Percentiles rank a stretch among this genome's conserved stretches.
Evolutionary conservation across 345 rosid genomes (phyloP).

Genomic region (Camelina hispida): DNA sequence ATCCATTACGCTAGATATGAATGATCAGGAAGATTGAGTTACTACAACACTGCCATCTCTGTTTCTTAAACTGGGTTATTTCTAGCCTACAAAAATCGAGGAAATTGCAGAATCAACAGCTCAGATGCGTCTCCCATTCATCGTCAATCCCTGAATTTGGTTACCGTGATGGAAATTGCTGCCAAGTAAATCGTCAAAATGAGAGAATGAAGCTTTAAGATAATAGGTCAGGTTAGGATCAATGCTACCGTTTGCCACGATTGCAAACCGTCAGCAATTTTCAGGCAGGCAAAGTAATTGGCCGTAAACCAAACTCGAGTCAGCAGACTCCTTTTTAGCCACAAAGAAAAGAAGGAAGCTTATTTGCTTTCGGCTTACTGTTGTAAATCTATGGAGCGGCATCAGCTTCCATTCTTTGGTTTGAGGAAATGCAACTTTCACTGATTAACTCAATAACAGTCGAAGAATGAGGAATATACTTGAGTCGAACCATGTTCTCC

Average conservation of each 20-base stretch:
- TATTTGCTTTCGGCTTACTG: constrained; percentile 7
- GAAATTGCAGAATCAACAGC: constrained; percentile 8
- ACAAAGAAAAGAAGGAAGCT: not conserved
- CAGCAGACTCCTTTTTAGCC: constrained; percentile 7
- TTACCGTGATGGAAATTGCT: not conserved
- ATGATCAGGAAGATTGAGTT: not conserved
- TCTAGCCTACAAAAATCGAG: not conserved
- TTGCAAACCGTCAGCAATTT: constrained; percentile 9
- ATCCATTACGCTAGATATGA: constrained; percentile 10
- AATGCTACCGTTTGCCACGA: constrained; percentile 5
- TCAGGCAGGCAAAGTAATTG: not conserved
- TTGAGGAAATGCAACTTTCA: constrained; percentile 34
- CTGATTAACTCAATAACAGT: constrained; percentile 37
- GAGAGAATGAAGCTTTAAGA: not conserved
- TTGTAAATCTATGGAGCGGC: constrained; percentile 33
- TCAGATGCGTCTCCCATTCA: not conserved
- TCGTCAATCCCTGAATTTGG: not conserved
- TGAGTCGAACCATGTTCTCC: constrained; percentile 55
- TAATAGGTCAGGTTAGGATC: not conserved
- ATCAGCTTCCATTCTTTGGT: constrained; percentile 36
- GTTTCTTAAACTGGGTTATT: constrained; percentile 1
- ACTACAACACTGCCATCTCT: not conserved
- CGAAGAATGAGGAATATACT: constrained; percentile 58
- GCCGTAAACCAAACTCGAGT: not conserved
- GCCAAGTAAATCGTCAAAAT: not conserved